phyloP scores from a whole-genome alignment of 2,329 filamentous ascomycete species.

The Herpotrichia juniperi region DNA sequence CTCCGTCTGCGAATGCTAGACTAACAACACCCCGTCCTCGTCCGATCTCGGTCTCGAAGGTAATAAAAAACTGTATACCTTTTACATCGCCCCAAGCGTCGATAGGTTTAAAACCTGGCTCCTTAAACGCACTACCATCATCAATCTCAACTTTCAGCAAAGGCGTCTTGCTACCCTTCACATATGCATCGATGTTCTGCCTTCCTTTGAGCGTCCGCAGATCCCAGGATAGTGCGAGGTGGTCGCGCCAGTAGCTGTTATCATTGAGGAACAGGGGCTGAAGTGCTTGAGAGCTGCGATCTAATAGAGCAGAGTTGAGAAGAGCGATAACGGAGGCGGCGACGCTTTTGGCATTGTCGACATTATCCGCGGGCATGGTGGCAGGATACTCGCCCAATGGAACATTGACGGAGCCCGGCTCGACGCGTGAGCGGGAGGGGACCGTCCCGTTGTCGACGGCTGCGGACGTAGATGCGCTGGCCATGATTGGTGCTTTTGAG shows the following conservation, averaged over 20 bases:
- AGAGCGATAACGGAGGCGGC: too few relatives aligned
- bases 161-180: conserved; percentile 39
- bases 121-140: conserved; percentile 11
- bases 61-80: conserved; percentile 35
- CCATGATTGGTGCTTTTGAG: conserved; percentile 10
- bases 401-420: conserved; percentile 63
- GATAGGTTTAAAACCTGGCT: conserved; percentile 33
- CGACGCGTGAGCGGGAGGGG: conserved; percentile 51
- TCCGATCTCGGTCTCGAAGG: conserved; percentile 35
- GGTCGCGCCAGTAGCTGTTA: conserved; percentile 64
- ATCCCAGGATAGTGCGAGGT: conserved; percentile 62
- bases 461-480: conserved; percentile 40
- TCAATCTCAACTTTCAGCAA: conserved; percentile 38
- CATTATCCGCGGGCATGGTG: conserved; percentile 24
- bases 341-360: too few relatives aligned
- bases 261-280: conserved; percentile 56
- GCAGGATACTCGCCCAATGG: conserved; percentile 52
- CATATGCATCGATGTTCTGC: conserved; percentile 49
- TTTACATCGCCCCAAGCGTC: conserved; percentile 36
- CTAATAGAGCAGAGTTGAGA: conserved; percentile 51
- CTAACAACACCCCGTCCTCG: conserved; percentile 42
- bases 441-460: conserved; percentile 14
- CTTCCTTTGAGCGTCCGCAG: conserved; percentile 59
- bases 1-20: conserved; percentile 37
- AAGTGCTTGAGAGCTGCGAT: conserved; percentile 38